Conservation (phyloP, 2,329 filamentous ascomycete genomes). For the Hysterium pulicare region DNA sequence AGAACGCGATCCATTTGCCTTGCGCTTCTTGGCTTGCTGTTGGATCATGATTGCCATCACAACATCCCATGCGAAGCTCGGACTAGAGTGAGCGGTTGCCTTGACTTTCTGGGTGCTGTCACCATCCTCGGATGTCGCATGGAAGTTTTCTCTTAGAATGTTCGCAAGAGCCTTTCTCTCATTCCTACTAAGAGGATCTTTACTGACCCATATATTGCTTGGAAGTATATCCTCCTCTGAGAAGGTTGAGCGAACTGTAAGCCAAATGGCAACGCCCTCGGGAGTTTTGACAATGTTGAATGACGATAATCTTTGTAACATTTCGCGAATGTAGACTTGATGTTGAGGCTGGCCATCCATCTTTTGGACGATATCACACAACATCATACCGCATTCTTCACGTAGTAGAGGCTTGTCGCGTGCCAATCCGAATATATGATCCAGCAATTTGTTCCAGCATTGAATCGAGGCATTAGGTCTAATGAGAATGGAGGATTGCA, state of each 20-base stretch:
- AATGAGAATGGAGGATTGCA: conserved; percentile 73
- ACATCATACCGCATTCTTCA: conserved; percentile 79
- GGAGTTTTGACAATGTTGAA: conserved; percentile 73
- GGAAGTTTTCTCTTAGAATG: conserved; percentile 73
- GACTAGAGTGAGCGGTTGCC: conserved; percentile 72
- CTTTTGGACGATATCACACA: conserved; percentile 68
- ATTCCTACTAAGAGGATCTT: conserved; percentile 68
- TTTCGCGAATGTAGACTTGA: conserved; percentile 58
- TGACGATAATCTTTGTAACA: conserved; percentile 60
- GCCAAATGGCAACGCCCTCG: conserved; percentile 87
- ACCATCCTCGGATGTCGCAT: conserved; percentile 47
- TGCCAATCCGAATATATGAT: conserved; percentile 69
- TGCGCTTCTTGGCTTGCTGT: conserved; percentile 19
- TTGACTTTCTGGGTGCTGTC: conserved; percentile 53
- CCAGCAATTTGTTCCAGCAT: conserved; percentile 66
- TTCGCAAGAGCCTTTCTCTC: conserved; percentile 68
- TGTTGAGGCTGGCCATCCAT: conserved; percentile 40
- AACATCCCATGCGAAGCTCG: conserved; percentile 85
- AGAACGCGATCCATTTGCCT: conserved; percentile 29
- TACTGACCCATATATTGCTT: conserved; percentile 67
- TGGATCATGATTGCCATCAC: conserved; percentile 55
- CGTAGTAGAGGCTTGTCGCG: conserved; percentile 85
- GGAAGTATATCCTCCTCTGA: conserved; percentile 63
- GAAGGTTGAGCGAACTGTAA: conserved; percentile 64
- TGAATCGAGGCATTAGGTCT: conserved; percentile 50